Base-by-base conservation (phyloP, 805 yeast species). In the Ogataea minuta region DNA sequence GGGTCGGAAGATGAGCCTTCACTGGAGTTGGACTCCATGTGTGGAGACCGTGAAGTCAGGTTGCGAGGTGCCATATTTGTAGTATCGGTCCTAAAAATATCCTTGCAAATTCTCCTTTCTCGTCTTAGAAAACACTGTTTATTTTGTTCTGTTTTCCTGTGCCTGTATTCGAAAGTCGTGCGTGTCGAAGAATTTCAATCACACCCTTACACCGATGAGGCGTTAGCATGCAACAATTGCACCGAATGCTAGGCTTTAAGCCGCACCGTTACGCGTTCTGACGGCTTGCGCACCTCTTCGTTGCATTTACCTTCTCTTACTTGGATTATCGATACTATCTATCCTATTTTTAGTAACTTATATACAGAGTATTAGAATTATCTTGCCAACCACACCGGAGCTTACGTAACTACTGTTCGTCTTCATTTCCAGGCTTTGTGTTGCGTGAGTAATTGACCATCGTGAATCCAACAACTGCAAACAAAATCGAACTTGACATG, bases 401-500 rank as follows among this genome's bases (percentile, higher is more conserved):
- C 14, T 34, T 30, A 35, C 30, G 27, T 31, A 31, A 30, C 31
- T 28, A 37, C 15, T 19, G 21, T 19, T 19, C 8, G 21, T 31
- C 28, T 8, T 26, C 28, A 21, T 20, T 15, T 9, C 23, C 30
- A 19, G 21, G 21, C 8, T 19, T 8, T 32, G 57, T 49, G 36
- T 64, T 67, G 15, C 38, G 43, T n/a, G 59, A 47, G 35, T 64
- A 61, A 28, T 61, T 63, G 26, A 62, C 26, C 19, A 60, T 16
- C 6, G 64, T 52, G 34, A 64, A 59, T 11, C 68, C 68, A 11
- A 60, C 33, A 10, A 60, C 67, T 9, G 52, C 54, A 39, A 64
- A 64, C 28, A 64, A 41, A 4, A 64, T 48, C 24, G 59, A 50
- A 25, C 56, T 60, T 1, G 66, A 52, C 54, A 64, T 52, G 23